phyloP scores from a whole-genome alignment of 257 asterid genomes.

The Fraxinus pennsylvanica region DNA sequence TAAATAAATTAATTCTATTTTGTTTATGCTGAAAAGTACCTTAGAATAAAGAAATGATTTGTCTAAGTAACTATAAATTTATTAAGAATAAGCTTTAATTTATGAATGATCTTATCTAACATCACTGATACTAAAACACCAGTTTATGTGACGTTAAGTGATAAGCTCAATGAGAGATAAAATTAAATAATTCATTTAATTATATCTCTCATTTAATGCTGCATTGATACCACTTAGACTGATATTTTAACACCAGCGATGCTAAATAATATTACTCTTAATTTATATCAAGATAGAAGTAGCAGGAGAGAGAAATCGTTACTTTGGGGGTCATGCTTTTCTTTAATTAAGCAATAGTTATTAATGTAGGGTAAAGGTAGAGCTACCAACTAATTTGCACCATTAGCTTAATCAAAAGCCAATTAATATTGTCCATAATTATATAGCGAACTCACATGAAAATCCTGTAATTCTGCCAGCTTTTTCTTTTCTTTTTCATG shows the following conservation, averaged over 20 bases:
- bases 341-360: not conserved
- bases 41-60: not conserved
- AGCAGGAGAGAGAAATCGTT: not conserved
- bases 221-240: too few species aligned
- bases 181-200: too few species aligned
- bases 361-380: not conserved
- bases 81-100: not conserved
- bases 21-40: not conserved
- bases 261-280: too few species aligned
- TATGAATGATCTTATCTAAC: too few species aligned
- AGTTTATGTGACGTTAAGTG: too few species aligned
- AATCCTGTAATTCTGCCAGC: not conserved
- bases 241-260: too few species aligned
- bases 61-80: not conserved
- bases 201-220: too few species aligned
- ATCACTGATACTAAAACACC: too few species aligned
- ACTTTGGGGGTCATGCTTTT: not conserved
- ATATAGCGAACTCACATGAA: constrained; percentile 4
- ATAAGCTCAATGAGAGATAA: too few species aligned
- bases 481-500: not conserved
- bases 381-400: constrained; percentile 2
- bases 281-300: too few species aligned
- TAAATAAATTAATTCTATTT: not conserved
- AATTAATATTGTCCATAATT: not conserved
- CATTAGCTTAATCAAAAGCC: constrained; percentile 4